Percentiles rank a stretch among this genome's conserved stretches.
Conservation (phyloP, 1,139 yeast genomes). For the Meyerozyma smithsonii region DNA sequence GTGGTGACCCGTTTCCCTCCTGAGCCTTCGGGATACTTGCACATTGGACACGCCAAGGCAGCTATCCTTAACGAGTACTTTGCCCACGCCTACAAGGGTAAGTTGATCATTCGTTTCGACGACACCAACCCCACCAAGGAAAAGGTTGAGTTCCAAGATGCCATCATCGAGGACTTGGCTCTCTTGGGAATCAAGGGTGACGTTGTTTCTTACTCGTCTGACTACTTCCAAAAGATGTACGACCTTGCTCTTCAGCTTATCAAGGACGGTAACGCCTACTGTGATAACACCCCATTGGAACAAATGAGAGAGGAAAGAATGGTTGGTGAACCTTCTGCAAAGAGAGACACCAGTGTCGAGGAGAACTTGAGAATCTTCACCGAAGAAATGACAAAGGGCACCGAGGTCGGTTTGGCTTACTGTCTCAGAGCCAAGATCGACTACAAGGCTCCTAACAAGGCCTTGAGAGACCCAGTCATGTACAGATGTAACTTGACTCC, state of each 20-base stretch:
- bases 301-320: slow-evolving; percentile 97
- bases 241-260: slow-evolving; percentile 78
- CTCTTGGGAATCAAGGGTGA: slow-evolving; percentile 91
- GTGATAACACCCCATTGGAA: slow-evolving; percentile 92
- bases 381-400: slow-evolving; percentile 87
- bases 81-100: slow-evolving; percentile 91
- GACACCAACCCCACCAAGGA: slow-evolving; percentile 97
- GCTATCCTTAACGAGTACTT: slow-evolving; percentile 93
- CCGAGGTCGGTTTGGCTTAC: slow-evolving; percentile 83
- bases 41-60: slow-evolving; percentile 96
- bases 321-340: slow-evolving; percentile 87
- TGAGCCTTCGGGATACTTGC: slow-evolving; percentile 83
- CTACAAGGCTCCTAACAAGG: slow-evolving; percentile 82
- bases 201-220: slow-evolving; percentile 79
- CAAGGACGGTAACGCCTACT: slow-evolving; percentile 92
- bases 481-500: slow-evolving; percentile 96
- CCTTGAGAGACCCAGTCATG: slow-evolving; percentile 94
- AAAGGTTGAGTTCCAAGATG: slow-evolving; percentile 85
- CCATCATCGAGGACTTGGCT: slow-evolving; percentile 84
- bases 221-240: slow-evolving; percentile 87
- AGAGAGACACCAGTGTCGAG: slow-evolving; percentile 88
- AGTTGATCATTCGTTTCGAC: slow-evolving; percentile 90
- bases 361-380: slow-evolving; percentile 83
- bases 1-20: slow-evolving; percentile 98
- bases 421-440: slow-evolving; percentile 96